phyloP scores from a whole-genome alignment of 2,329 filamentous ascomycete species.

The Biscogniauxia mediterranea region DNA sequence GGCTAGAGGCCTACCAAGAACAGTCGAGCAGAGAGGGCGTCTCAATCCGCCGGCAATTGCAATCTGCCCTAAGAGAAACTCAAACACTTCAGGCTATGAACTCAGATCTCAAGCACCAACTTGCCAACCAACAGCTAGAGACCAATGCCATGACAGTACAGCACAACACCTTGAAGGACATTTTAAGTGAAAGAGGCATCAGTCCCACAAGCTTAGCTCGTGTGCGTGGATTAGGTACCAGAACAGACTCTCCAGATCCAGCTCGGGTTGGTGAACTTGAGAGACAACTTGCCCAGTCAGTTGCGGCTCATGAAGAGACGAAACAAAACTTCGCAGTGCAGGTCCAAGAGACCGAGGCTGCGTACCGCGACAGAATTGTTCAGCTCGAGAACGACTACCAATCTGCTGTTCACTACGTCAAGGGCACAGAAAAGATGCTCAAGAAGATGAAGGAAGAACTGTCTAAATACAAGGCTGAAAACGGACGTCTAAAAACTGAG shows the following conservation, averaged over 20 bases:
- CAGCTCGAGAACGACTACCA: constrained; percentile 97
- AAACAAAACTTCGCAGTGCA: constrained; percentile 75
- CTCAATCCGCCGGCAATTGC: constrained; percentile 83
- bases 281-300: constrained; percentile 74
- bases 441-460: constrained; percentile 98
- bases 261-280: constrained; percentile 81
- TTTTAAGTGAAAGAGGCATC: constrained; percentile 84
- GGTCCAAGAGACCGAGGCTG: constrained; percentile 80
- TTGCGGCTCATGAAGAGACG: constrained; percentile 82
- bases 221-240: constrained; percentile 69
- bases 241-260: constrained; percentile 76
- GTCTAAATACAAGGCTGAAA: constrained; percentile 86
- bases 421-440: constrained; percentile 98
- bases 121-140: constrained; percentile 86
- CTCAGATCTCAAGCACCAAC: constrained; percentile 75
- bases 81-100: constrained; percentile 80
- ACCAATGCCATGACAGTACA: constrained; percentile 92
- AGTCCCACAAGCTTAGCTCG: constrained; percentile 72
- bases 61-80: constrained; percentile 77
- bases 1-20: constrained; percentile 94
- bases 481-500: constrained; percentile 77
- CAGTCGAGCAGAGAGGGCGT: constrained; percentile 93
- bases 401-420: constrained; percentile 95
- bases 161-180: constrained; percentile 88
- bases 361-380: constrained; percentile 88